Evolutionary conservation across 2,329 filamentous ascomycete genomes (phyloP), one percentile per base, ranked within the genome.

Genomic region (Grosmannia clavigera): DNA sequence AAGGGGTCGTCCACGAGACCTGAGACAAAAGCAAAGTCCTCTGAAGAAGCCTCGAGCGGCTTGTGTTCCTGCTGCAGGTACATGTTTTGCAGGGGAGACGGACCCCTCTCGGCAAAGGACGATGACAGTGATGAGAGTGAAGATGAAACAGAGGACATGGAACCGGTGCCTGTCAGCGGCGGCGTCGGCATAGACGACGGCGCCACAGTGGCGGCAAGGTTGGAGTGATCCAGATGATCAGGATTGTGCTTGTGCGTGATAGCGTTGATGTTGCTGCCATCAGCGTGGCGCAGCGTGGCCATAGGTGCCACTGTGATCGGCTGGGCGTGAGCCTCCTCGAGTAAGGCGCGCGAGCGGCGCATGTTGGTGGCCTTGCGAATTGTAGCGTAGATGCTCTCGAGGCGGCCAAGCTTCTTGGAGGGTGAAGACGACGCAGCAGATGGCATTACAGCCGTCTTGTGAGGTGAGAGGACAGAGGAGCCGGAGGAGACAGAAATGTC

Each of bases 1-100:
- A 72, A 72, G 14, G 69, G 67, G 35, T 71, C 70, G 22, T 70
- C 68, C 5, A 70, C 61, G 27, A 65, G 61, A 11, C 64, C 66
- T 65, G 46, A 69, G 10, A 38, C 57, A 43, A 33, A 31, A 11
- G 48, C 14, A n/a, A 61, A 12, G 5, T 50, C 51, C 6, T 48
- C 43, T 38, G 31, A 51, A 27, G 40, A 55, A 31, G 54, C 52
- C 25, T 31, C 33, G 19, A 29, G 50, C 16, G 51, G 29, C 40
- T 60, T 57, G 16, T 61, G 52, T 25, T 55, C 43, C 10, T 59
- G 22, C 22, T 27, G 43, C 12, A 59, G 38, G 19, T 56, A 51
- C 12, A 57, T 33, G 16, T 43, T 27, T 5, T 25, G 11, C 27
- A 16, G 31, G n/a, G 43, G 27, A 43, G 25, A 5, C n/a, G 52